Evolutionary conservation across 345 rosid species (phyloP).

Genomic region (Mangifera indica): DNA sequence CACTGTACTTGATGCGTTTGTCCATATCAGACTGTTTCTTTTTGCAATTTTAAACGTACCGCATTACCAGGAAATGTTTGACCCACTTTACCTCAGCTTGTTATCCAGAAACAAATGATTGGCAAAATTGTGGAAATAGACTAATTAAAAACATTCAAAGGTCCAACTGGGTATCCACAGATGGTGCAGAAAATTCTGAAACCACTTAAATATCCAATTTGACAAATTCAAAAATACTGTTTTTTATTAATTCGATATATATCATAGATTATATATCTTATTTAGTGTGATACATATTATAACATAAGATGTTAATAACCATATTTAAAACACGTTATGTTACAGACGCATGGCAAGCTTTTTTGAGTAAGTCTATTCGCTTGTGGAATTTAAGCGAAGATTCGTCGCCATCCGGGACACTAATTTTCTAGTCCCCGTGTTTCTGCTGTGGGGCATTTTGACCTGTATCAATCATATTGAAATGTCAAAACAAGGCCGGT

Average conservation of each 20-base stretch:
- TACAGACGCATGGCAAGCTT: no score
- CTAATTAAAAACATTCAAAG: no score
- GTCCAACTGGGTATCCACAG: background rate
- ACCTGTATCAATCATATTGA: background rate
- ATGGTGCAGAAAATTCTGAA: no score
- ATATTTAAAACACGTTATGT: no score
- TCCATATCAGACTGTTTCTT: background rate
- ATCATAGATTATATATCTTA: no score
- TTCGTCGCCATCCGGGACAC: background rate
- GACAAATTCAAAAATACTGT: no score
- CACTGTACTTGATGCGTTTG: constrained; percentile 1
- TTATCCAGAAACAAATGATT: no score
- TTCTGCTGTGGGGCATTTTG: background rate
- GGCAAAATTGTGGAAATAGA: background rate
- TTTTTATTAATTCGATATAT: no score
- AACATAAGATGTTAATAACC: no score
- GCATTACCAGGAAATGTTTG: background rate
- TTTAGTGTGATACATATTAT: no score
- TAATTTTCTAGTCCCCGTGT: background rate
- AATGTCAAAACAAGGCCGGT: background rate
- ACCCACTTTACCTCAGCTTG: background rate
- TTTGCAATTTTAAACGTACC: no score
- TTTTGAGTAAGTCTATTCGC: background rate
- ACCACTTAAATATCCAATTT: no score
- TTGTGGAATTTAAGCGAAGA: background rate